Conservation (phyloP, 192 early-diverging fungal genomes). For the Allomyces arbusculus region DNA sequence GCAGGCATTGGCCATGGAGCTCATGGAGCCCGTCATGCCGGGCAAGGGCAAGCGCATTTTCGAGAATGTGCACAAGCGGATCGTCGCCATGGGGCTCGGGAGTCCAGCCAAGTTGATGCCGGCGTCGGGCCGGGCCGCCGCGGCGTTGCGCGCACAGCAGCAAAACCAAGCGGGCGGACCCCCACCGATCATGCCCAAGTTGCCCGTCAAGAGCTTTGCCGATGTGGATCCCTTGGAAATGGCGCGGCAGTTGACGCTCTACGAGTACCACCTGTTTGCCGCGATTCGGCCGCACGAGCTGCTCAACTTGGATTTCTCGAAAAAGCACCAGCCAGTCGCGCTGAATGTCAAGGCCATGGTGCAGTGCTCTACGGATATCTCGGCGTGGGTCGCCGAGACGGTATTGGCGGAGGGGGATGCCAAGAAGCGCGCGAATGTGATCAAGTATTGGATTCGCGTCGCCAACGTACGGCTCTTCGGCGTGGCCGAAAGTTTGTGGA, state of each 20-base stretch:
- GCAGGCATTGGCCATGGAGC: slow-evolving; percentile 46
- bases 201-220: slow-evolving; percentile 53
- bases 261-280: slow-evolving; percentile 66
- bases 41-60: slow-evolving; percentile 49
- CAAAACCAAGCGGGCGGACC: slow-evolving; percentile 6
- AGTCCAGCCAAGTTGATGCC: slow-evolving; percentile 36
- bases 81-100: slow-evolving; percentile 25
- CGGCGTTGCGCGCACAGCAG: too few species aligned
- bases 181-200: slow-evolving; percentile 67
- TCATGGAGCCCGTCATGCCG: slow-evolving; percentile 49
- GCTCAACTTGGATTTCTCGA: slow-evolving; percentile 47
- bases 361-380: slow-evolving; percentile 61
- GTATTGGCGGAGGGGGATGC: slow-evolving; percentile 64
- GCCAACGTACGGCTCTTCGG: slow-evolving; percentile 9
- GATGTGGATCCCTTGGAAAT: slow-evolving; percentile 84
- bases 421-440: slow-evolving; percentile 47
- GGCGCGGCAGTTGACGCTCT: slow-evolving; percentile 84
- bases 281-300: slow-evolving; percentile 74
- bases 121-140: neutral
- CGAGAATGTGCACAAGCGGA: slow-evolving; percentile 56
- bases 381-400: slow-evolving; percentile 67
- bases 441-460: slow-evolving; percentile 74
- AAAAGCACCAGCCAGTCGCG: slow-evolving; percentile 39
- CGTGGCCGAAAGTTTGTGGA: too few species aligned
- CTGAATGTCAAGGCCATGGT: slow-evolving; percentile 77